These are phyloP conservation scores for Arthrobotrys iridis DNA, from an alignment of 2,329 filamentous ascomycete species.

Conservation along the genomic window DNA sequence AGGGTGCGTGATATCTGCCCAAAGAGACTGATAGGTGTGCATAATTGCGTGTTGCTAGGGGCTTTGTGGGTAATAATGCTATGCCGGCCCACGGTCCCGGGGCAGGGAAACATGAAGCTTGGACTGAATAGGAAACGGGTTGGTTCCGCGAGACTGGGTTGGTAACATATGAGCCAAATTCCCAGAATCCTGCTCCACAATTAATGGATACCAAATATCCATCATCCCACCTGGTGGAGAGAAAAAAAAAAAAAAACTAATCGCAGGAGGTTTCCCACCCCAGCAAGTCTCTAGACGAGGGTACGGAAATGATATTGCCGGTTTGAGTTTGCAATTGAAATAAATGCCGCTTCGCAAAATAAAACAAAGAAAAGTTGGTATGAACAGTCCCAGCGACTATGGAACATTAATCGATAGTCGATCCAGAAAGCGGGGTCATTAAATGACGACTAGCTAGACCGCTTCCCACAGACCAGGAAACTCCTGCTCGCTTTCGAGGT, in stretches of 20 bases:
- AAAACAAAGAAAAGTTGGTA: neutral
- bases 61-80: slow-evolving; percentile 47
- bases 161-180: slow-evolving; percentile 51
- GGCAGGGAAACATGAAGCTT: slow-evolving; percentile 50
- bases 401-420: slow-evolving; percentile 45
- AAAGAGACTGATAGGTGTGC: slow-evolving; percentile 11
- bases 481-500: neutral
- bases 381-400: slow-evolving; percentile 17
- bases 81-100: slow-evolving; percentile 52
- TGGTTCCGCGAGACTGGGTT: slow-evolving; percentile 53
- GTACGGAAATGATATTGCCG: slow-evolving; percentile 37
- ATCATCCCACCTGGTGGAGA: slow-evolving; percentile 32
- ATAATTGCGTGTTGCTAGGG: slow-evolving; percentile 50
- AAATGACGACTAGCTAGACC: slow-evolving; percentile 48
- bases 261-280: slow-evolving; percentile 34
- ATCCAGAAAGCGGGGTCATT: slow-evolving; percentile 48
- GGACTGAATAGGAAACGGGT: slow-evolving; percentile 45
- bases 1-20: slow-evolving; percentile 27
- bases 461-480: slow-evolving; percentile 19
- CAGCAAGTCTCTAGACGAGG: slow-evolving; percentile 27
- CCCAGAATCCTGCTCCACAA: slow-evolving; percentile 45
- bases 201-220: slow-evolving; percentile 40
- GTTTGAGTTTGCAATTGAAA: slow-evolving; percentile 23
- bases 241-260: slow-evolving; percentile 24
- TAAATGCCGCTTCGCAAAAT: slow-evolving; percentile 40